Percentiles rank a stretch among this genome's conserved stretches.
phyloP scores from a whole-genome alignment of 306 rosid genomes.

The Hippophae gyantsensis region DNA sequence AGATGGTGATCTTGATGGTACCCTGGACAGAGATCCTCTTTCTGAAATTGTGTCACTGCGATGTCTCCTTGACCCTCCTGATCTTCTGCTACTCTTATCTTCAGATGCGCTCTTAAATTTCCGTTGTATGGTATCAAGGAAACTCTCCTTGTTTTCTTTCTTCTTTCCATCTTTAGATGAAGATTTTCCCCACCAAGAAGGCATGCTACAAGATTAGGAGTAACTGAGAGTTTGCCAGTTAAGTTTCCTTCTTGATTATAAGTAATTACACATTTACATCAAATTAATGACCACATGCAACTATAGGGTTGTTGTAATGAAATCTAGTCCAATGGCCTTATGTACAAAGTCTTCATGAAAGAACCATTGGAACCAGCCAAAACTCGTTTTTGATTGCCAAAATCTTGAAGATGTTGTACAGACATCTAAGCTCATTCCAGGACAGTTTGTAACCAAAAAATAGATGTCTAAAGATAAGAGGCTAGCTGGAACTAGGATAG shows the following conservation, averaged over 20 bases:
- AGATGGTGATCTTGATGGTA: slow-evolving; percentile 60
- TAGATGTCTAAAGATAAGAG: not conserved
- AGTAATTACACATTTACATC: slow-evolving; percentile 21
- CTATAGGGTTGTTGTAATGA: slow-evolving; percentile 15
- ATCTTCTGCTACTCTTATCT: slow-evolving; percentile 46
- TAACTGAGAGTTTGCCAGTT: slow-evolving; percentile 10
- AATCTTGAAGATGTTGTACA: not conserved
- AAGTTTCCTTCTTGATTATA: slow-evolving; percentile 17
- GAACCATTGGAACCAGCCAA: slow-evolving; percentile 9
- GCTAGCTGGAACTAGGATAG: not conserved
- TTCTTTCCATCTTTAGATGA: slow-evolving; percentile 78
- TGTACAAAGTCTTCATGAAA: slow-evolving; percentile 13
- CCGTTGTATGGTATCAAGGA: slow-evolving; percentile 59
- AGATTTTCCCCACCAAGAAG: slow-evolving; percentile 79
- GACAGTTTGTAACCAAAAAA: not conserved
- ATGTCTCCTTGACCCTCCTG: slow-evolving; percentile 51
- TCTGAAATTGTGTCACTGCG: slow-evolving; percentile 67
- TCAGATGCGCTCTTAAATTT: slow-evolving; percentile 61
- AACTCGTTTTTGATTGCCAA: slow-evolving; percentile 8
- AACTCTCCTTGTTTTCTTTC: slow-evolving; percentile 60
- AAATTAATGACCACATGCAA: slow-evolving; percentile 17
- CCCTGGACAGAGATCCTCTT: slow-evolving; percentile 60
- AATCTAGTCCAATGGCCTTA: slow-evolving; percentile 10
- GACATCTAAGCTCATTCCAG: not conserved
- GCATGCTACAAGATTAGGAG: slow-evolving; percentile 40